Conservation (phyloP, 257 asterid species). For the Gynochthodes officinalis region DNA sequence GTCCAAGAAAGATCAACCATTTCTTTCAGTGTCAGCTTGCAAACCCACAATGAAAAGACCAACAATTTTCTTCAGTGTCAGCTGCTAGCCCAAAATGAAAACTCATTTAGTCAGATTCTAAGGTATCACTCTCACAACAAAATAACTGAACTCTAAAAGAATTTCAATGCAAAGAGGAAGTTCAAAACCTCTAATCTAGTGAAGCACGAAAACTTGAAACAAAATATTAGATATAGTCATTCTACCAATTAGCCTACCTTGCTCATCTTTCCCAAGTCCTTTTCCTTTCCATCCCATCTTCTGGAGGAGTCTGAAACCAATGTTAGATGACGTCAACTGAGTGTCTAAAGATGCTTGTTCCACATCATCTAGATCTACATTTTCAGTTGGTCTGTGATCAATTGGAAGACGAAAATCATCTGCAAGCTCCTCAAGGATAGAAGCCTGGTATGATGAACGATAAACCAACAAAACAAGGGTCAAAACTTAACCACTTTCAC, state of each 20-base stretch:
- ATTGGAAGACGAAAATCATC: constrained; percentile 90
- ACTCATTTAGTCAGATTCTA: background rate
- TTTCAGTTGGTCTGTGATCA: constrained; percentile 77
- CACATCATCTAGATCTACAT: constrained; percentile 82
- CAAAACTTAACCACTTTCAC: background rate
- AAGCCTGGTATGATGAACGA: constrained; percentile 57
- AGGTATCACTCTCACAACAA: background rate
- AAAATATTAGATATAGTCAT: constrained; percentile 3
- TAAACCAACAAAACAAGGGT: background rate
- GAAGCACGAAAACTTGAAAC: background rate
- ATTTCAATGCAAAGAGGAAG: background rate
- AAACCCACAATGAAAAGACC: no score
- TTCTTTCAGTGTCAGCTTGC: background rate
- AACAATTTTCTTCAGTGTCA: no score
- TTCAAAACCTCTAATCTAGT: background rate
- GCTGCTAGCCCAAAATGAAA: background rate
- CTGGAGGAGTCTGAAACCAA: constrained; percentile 92
- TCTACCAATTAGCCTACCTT: constrained; percentile 47
- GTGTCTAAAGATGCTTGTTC: constrained; percentile 93
- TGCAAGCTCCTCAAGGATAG: constrained; percentile 85
- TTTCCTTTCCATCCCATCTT: constrained; percentile 99
- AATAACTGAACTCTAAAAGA: background rate
- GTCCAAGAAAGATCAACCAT: background rate
- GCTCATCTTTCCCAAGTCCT: constrained; percentile 97
- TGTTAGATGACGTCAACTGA: constrained; percentile 69